These are phyloP conservation scores for Colletotrichum incanum DNA, from an alignment of 2,329 filamentous ascomycete genomes.

Conservation along the genomic window DNA sequence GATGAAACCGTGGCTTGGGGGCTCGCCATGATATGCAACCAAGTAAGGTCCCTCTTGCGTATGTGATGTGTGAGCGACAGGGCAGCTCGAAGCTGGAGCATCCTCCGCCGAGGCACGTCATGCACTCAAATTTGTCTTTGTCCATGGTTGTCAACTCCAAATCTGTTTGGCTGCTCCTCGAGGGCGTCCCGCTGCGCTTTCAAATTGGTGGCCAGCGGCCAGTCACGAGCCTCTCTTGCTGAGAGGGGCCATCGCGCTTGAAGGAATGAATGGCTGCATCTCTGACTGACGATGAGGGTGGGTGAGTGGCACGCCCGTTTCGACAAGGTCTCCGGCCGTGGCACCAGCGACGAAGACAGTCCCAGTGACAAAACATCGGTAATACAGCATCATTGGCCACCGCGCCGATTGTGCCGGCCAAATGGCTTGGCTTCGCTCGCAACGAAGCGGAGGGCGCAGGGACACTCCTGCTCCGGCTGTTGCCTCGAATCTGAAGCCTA, in stretches of 20 bases:
- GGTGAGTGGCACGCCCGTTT: constrained; percentile 36
- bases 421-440: constrained; percentile 2
- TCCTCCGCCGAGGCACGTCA: constrained; percentile 31
- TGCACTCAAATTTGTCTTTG: constrained; percentile 37
- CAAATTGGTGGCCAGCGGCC: constrained; percentile 12
- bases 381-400: constrained; percentile 37
- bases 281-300: constrained; percentile 36
- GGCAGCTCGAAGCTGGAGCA: constrained; percentile 10
- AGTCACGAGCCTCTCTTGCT: constrained; percentile 26
- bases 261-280: constrained; percentile 29
- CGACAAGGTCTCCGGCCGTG: constrained; percentile 35
- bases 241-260: constrained; percentile 14
- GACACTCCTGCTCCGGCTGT: constrained; percentile 20
- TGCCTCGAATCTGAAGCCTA: constrained; percentile 12
- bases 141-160: constrained; percentile 6
- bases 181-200: constrained; percentile 12
- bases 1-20: constrained; percentile 36
- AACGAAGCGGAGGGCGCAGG: constrained; percentile 6
- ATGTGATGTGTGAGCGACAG: background rate
- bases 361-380: constrained; percentile 25
- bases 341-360: constrained; percentile 10
- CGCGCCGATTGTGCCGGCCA: constrained; percentile 38
- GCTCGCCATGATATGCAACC: constrained; percentile 16
- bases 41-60: background rate
- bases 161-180: constrained; percentile 25